Evolutionary conservation across 352 stramenopile species (phyloP).

Genomic region (Pilasporangium apinafurcum): DNA sequence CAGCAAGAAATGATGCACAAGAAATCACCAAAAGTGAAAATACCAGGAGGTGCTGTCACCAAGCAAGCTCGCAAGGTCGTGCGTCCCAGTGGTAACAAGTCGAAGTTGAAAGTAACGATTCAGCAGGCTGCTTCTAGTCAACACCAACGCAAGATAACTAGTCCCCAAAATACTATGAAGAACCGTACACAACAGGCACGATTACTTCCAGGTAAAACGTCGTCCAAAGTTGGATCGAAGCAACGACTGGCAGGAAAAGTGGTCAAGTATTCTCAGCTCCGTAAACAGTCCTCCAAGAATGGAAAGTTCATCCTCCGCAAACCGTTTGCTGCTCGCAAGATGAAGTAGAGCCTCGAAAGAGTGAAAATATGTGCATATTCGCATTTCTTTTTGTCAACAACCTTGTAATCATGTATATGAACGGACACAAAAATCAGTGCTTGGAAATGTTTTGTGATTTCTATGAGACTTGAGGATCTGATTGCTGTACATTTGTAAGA

Average conservation of each 20-base stretch:
- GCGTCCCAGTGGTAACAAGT: constrained; percentile 22
- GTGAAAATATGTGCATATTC: constrained; percentile 11
- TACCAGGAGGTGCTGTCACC: neutral
- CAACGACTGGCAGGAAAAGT: neutral
- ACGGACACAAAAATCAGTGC: no score
- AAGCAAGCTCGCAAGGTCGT: constrained; percentile 11
- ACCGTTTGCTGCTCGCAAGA: constrained; percentile 30
- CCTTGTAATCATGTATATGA: no score
- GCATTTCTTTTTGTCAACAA: constrained; percentile 1
- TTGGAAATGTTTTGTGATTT: no score
- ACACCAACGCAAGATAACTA: neutral
- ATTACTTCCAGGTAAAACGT: constrained; percentile 8
- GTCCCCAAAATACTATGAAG: constrained; percentile 5
- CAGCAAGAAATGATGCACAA: constrained; percentile 3
- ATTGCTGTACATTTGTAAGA: neutral
- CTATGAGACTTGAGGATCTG: no score
- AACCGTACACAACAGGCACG: constrained; percentile 18
- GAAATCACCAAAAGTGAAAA: neutral
- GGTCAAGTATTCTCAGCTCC: constrained; percentile 3
- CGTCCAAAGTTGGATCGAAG: constrained; percentile 6
- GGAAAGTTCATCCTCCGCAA: constrained; percentile 48
- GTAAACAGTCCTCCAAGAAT: constrained; percentile 26
- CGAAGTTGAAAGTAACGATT: constrained; percentile 32
- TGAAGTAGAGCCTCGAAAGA: constrained; percentile 11
- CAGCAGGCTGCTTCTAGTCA: constrained; percentile 1